Evolutionary conservation across 305 asterid genomes (phyloP).

Genomic region (Salvia sclarea): DNA sequence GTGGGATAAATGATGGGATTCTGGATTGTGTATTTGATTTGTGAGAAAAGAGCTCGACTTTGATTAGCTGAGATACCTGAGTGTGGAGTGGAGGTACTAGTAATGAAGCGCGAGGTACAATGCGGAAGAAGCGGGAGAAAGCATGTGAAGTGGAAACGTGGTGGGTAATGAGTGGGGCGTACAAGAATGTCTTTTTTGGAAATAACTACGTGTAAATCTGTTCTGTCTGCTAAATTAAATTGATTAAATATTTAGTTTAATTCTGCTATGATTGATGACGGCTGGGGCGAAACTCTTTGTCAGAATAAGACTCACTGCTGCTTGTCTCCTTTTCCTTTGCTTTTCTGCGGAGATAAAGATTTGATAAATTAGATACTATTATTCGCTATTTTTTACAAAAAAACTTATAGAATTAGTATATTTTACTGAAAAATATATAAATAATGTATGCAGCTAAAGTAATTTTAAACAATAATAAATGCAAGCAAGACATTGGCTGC

Average conservation of each 20-base stretch:
- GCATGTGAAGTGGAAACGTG: conserved; percentile 39
- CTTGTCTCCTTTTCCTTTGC: background rate
- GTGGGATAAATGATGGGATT: conserved; percentile 38
- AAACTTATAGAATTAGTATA: too few species aligned
- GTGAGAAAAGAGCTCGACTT: conserved; percentile 36
- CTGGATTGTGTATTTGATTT: conserved; percentile 28
- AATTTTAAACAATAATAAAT: too few species aligned
- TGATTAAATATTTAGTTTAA: background rate
- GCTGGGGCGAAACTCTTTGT: conserved; percentile 14
- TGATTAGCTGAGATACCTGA: conserved; percentile 12
- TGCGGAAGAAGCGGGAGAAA: conserved; percentile 26
- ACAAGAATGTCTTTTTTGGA: conserved; percentile 33
- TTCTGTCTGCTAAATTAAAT: conserved; percentile 28
- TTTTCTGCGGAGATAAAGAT: too few species aligned
- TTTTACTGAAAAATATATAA: too few species aligned
- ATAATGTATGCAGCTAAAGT: too few species aligned
- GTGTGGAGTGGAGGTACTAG: conserved; percentile 30
- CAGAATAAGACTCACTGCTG: conserved; percentile 3
- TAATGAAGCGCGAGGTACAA: conserved; percentile 35
- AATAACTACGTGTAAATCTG: conserved; percentile 31
- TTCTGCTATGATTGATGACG: conserved; percentile 20
- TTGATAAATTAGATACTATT: too few species aligned
- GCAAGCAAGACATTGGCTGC: too few species aligned
- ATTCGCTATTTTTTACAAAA: too few species aligned
- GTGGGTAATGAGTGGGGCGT: conserved; percentile 31